A percentile compares a stretch with the other conserved stretches of the same genome.
phyloP scores from a whole-genome alignment of 495 filamentous ascomycete species.

The Elaphomyces granulatus region DNA sequence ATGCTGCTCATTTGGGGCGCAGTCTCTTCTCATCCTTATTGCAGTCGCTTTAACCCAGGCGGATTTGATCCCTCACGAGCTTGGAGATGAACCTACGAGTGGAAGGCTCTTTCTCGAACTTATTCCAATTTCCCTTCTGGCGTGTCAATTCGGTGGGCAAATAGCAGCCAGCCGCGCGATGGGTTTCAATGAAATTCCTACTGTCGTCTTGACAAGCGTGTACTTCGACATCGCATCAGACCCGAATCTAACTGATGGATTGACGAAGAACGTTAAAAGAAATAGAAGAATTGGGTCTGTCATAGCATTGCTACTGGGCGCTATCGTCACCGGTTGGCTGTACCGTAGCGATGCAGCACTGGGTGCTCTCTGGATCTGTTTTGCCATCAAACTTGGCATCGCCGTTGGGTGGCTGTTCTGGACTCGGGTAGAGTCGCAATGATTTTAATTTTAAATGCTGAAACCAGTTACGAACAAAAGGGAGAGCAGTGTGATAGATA shows the following conservation, averaged over 20 bases:
- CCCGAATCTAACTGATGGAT: constrained; percentile 32
- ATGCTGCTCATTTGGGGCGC: constrained; percentile 41
- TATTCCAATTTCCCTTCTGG: constrained; percentile 47
- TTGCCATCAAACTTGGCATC: constrained; percentile 38
- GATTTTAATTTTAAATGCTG: no score
- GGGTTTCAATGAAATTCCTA: constrained; percentile 55
- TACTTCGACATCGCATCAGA: constrained; percentile 55
- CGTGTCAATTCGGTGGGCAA: constrained; percentile 57
- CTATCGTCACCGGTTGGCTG: constrained; percentile 50
- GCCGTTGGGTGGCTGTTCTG: constrained; percentile 31
- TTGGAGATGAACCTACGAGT: constrained; percentile 12
- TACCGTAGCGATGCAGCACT: constrained; percentile 40
- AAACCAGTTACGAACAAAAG: no score
- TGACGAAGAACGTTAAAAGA: constrained; percentile 43
- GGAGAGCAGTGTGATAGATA: no score
- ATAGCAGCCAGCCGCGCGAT: constrained; percentile 50
- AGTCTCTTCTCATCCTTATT: constrained; percentile 39
- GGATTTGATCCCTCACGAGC: constrained; percentile 30
- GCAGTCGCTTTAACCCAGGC: constrained; percentile 43
- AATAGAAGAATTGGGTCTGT: constrained; percentile 47
- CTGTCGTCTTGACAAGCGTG: constrained; percentile 56
- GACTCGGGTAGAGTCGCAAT: constrained; percentile 10
- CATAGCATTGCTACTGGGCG: constrained; percentile 41
- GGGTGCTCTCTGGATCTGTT: constrained; percentile 45
- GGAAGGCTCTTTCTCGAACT: constrained; percentile 32